Evolutionary conservation across 176 grass and related monocot genomes (phyloP).

Genomic region (Rhynchospora tenuis): DNA sequence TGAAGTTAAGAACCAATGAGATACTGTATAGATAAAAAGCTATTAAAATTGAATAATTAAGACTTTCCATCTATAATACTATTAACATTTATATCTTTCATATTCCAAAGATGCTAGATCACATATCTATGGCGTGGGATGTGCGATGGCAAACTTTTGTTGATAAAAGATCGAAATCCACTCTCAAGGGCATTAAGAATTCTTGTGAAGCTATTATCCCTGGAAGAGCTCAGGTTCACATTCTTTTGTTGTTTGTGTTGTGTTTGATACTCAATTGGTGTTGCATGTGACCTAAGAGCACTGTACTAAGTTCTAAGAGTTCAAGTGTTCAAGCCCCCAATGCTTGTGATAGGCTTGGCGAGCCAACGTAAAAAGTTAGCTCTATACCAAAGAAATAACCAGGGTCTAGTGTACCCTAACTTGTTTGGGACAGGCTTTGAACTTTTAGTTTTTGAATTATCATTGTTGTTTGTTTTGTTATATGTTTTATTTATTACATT

Average conservation of each 20-base stretch:
- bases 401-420: too few species aligned
- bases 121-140: conserved; percentile 71
- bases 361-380: too few species aligned
- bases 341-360: too few species aligned
- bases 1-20: not conserved
- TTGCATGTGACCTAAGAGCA: too few species aligned
- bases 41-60: not conserved
- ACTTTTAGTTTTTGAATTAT: not conserved
- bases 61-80: conserved; percentile 6
- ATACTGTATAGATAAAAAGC: not conserved
- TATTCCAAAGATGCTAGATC: conserved; percentile 75
- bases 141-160: conserved; percentile 52
- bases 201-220: conserved; percentile 46
- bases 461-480: not conserved
- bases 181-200: conserved; percentile 20
- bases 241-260: not conserved
- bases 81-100: conserved; percentile 13
- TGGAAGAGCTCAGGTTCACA: conserved; percentile 49
- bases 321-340: too few species aligned
- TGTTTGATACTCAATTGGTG: not conserved
- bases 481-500: not conserved
- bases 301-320: too few species aligned
- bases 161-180: conserved; percentile 35
- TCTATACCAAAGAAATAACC: too few species aligned
- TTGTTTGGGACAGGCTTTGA: too few species aligned